Conservation (phyloP, 768 basidiomycete genomes). For the Naganishia onofrii region DNA sequence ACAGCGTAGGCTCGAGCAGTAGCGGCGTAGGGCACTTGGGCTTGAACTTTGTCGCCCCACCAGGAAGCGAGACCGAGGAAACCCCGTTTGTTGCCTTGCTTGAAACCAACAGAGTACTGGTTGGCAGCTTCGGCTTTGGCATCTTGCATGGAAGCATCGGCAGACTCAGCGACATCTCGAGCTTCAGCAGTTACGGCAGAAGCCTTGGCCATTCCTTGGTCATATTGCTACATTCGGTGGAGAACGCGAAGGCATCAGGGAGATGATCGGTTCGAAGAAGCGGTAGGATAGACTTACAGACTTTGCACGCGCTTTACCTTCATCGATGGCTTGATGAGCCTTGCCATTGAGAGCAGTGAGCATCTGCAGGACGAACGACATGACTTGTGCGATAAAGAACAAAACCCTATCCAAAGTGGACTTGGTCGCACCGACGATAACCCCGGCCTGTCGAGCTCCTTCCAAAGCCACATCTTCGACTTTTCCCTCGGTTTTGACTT, state of each 20-base stretch:
- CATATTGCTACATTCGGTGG: conserved; percentile 13
- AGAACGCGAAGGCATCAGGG: no score
- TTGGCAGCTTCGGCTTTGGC: conserved; percentile 17
- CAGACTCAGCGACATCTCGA: not conserved
- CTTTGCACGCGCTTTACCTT: conserved; percentile 5
- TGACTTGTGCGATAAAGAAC: conserved; percentile 12
- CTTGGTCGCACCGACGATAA: conserved; percentile 23
- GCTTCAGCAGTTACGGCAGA: not conserved
- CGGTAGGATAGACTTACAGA: not conserved
- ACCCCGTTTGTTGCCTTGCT: conserved; percentile 19
- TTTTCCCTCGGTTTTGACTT: conserved; percentile 12
- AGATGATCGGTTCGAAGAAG: not conserved
- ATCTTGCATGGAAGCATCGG: conserved; percentile 1
- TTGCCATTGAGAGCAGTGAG: conserved; percentile 1
- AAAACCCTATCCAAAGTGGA: conserved; percentile 10
- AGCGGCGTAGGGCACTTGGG: not conserved
- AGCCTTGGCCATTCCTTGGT: conserved; percentile 21
- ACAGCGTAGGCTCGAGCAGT: conserved; percentile 5
- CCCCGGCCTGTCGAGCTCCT: conserved; percentile 12
- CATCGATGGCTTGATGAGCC: conserved; percentile 10
- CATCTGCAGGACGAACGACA: conserved; percentile 13
- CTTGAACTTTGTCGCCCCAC: conserved; percentile 18
- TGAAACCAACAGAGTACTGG: conserved; percentile 1
- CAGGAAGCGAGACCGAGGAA: conserved; percentile 13
- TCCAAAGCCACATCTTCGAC: conserved; percentile 11